Evolutionary conservation across 495 filamentous ascomycete genomes (phyloP).

Genomic region (Schizothecium vesticola): DNA sequence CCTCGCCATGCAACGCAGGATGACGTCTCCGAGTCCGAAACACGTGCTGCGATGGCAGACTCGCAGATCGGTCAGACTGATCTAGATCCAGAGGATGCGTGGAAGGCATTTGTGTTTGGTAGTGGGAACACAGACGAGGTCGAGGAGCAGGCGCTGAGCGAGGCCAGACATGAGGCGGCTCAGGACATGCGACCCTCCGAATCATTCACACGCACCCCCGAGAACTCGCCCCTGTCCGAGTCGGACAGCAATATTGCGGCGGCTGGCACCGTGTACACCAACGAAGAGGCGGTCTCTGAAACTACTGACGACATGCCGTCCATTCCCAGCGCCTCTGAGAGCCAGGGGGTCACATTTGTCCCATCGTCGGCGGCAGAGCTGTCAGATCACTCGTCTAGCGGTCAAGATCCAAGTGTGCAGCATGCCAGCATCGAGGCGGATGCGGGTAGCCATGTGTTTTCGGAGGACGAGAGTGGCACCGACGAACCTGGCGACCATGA

Average conservation of each 20-base stretch:
- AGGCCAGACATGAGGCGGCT: conserved; percentile 35
- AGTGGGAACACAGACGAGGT: conserved; percentile 31
- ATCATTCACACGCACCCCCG: background rate
- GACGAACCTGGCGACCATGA: background rate
- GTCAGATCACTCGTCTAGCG: background rate
- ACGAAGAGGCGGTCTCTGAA: background rate
- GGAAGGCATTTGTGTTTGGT: conserved; percentile 38
- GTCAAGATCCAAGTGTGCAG: background rate
- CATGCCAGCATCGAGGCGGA: conserved; percentile 3
- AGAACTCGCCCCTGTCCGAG: conserved; percentile 9
- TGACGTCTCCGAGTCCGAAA: background rate
- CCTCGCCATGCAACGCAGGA: background rate
- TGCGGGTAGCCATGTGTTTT: conserved; percentile 5
- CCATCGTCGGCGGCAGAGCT: background rate
- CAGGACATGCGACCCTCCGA: conserved; percentile 25
- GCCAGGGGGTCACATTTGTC: background rate
- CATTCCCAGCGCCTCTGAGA: background rate
- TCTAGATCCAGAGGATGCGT: conserved; percentile 26
- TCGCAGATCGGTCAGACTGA: background rate
- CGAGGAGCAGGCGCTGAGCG: conserved; percentile 25
- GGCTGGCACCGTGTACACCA: conserved; percentile 11
- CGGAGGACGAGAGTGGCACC: background rate
- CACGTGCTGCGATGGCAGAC: background rate
- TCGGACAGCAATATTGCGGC: conserved; percentile 17
- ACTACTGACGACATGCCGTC: background rate